Conservation (phyloP, 169 alveolate genomes). For the Eimeria maxima region DNA sequence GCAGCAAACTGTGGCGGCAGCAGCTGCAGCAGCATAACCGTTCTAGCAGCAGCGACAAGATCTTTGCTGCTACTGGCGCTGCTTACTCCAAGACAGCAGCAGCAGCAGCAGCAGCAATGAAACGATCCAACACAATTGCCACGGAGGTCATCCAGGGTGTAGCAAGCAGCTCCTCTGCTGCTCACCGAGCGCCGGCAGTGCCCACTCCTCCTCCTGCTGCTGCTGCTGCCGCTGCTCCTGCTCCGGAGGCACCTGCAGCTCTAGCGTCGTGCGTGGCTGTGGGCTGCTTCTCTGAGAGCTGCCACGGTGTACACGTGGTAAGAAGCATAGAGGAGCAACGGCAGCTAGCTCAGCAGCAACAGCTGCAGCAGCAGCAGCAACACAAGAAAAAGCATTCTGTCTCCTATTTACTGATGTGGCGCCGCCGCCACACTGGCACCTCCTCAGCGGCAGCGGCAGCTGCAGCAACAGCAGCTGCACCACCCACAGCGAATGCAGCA, state of each 20-base stretch:
- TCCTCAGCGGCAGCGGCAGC: neutral
- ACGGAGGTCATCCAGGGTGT: neutral
- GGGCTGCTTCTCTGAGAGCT: constrained; percentile 24
- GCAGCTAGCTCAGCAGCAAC: constrained; percentile 5
- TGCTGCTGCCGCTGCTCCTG: constrained; percentile 35
- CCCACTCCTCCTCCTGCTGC: neutral
- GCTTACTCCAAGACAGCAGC: neutral
- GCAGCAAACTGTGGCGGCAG: constrained; percentile 37
- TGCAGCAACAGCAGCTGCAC: constrained; percentile 35
- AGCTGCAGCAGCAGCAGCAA: constrained; percentile 4
- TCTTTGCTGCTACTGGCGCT: neutral
- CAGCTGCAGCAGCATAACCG: constrained; percentile 20
- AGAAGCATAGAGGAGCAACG: constrained; percentile 10
- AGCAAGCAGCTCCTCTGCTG: neutral
- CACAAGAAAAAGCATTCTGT: constrained; percentile 8
- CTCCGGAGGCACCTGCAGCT: constrained; percentile 15
- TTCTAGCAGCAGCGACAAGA: neutral
- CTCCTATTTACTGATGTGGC: neutral
- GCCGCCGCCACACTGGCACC: constrained; percentile 21
- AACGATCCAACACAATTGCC: neutral
- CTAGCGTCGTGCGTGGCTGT: constrained; percentile 29
- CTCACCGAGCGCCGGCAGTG: neutral
- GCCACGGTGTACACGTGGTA: constrained; percentile 33
- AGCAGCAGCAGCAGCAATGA: constrained; percentile 19
- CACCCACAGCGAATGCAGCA: neutral